A percentile compares a stretch with the other conserved stretches of the same genome.
Conservation (phyloP, 768 basidiomycete species). For the Cystobasidium onofrii region DNA sequence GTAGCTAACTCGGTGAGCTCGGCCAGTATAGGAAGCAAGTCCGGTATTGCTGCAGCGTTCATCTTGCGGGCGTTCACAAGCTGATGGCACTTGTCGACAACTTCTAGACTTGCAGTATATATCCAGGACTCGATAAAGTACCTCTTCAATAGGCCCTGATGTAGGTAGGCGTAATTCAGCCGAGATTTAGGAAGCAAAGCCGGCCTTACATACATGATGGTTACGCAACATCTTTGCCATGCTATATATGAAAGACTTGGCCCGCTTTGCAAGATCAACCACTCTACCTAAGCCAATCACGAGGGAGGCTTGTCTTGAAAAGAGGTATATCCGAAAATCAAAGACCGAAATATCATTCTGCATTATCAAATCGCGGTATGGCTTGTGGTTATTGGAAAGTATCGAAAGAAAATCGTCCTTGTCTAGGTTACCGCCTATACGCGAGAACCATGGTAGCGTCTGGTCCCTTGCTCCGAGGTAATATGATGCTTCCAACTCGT, state of each 20-base stretch:
- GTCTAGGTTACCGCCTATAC: conserved; percentile 60
- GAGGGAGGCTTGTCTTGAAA: conserved; percentile 72
- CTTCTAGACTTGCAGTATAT: conserved; percentile 77
- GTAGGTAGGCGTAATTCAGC: background rate
- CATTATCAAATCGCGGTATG: conserved; percentile 79
- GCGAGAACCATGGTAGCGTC: conserved; percentile 86
- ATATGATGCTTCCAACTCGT: conserved; percentile 82
- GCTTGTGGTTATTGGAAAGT: conserved; percentile 68
- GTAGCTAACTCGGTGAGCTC: conserved; percentile 82
- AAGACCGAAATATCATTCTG: conserved; percentile 85
- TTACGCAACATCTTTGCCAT: conserved; percentile 70
- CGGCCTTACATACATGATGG: conserved; percentile 54
- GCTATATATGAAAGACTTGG: conserved; percentile 62
- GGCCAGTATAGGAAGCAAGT: conserved; percentile 69
- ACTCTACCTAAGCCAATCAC: conserved; percentile 62
- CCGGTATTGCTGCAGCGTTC: conserved; percentile 51
- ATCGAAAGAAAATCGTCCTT: conserved; percentile 74
- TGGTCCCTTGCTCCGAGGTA: conserved; percentile 57
- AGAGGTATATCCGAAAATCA: conserved; percentile 83
- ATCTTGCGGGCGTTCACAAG: conserved; percentile 55
- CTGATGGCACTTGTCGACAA: conserved; percentile 66
- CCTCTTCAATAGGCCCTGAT: conserved; percentile 45
- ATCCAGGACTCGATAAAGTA: conserved; percentile 89
- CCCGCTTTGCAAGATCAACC: conserved; percentile 63
- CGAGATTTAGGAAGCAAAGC: background rate